A percentile compares a stretch with the other conserved stretches of the same genome.
Evolutionary conservation across 345 rosid genomes (phyloP).

Genomic region (Zanthoxylum bungeanum): DNA sequence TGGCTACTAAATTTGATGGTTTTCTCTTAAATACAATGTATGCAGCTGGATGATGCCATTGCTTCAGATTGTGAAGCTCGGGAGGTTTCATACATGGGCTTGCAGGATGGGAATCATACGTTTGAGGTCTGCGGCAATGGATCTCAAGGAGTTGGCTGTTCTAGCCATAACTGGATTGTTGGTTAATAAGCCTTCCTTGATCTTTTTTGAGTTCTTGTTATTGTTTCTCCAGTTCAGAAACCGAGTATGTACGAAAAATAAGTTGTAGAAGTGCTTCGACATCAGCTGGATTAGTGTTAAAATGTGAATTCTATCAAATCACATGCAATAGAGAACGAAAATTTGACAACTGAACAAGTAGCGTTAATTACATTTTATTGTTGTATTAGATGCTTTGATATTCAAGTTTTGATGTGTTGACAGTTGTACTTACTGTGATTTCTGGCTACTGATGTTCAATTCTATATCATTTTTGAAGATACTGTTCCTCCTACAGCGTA

Average conservation of each 20-base stretch:
- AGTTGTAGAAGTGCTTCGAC: background rate
- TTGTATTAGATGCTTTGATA: background rate
- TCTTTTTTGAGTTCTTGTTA: conserved; percentile 14
- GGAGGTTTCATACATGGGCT: conserved; percentile 45
- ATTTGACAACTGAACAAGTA: background rate
- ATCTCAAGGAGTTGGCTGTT: conserved; percentile 54
- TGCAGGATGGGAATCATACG: conserved; percentile 75
- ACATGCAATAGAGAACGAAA: background rate
- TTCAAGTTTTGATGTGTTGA: background rate
- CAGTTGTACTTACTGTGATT: background rate
- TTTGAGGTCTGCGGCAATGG: conserved; percentile 65
- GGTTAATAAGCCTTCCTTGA: conserved; percentile 52
- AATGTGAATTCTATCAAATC: background rate
- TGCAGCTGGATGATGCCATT: conserved; percentile 69
- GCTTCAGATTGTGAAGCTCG: conserved; percentile 51
- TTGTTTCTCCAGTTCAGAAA: background rate
- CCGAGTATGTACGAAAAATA: background rate
- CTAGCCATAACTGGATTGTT: conserved; percentile 66
- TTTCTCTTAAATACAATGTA: conserved; percentile 5
- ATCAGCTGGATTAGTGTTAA: background rate
- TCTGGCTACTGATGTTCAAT: conserved; percentile 10
- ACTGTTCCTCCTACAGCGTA: conserved; percentile 72
- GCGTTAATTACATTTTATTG: background rate
- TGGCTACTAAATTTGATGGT: background rate
- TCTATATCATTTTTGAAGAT: conserved; percentile 49